A percentile compares a stretch with the other conserved stretches of the same genome.
Conservation (phyloP, 2,329 filamentous ascomycete species). For the Cladosporium sp. region DNA sequence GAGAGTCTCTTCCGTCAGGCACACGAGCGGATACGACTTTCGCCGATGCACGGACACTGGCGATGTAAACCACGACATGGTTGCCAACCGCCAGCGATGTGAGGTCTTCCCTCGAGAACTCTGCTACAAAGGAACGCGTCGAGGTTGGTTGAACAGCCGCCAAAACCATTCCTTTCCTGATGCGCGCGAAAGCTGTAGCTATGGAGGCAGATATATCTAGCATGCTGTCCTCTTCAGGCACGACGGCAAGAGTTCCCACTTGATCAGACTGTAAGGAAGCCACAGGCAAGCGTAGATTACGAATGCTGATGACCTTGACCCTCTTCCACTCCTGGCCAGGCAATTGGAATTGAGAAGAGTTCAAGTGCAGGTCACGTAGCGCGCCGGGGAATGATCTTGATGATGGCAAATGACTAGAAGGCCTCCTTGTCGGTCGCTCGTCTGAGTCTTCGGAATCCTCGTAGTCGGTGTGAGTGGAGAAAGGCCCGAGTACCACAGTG, state of each 20-base stretch:
- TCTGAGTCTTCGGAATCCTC: conserved; percentile 41
- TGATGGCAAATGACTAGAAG: conserved; percentile 37
- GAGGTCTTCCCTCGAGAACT: conserved; percentile 65
- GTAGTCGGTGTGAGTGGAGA: conserved; percentile 31
- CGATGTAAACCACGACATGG: conserved; percentile 79
- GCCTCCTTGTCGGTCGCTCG: conserved; percentile 30
- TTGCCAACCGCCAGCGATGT: conserved; percentile 65
- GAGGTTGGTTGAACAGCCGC: conserved; percentile 59
- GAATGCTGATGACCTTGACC: conserved; percentile 79
- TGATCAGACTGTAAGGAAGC: conserved; percentile 74
- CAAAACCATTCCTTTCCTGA: conserved; percentile 81
- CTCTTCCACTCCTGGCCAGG: conserved; percentile 69
- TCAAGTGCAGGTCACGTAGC: conserved; percentile 34
- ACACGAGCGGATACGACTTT: conserved; percentile 58
- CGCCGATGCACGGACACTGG: conserved; percentile 80
- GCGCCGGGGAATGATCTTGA: conserved; percentile 53
- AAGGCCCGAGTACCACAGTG: conserved; percentile 75
- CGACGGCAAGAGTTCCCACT: conserved; percentile 83
- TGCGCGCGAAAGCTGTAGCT: conserved; percentile 36
- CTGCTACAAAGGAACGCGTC: conserved; percentile 56
- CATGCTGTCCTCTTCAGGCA: conserved; percentile 47
- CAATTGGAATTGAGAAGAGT: conserved; percentile 27
- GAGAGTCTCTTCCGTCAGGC: conserved; percentile 32
- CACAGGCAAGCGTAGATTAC: conserved; percentile 83
- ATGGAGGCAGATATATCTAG: conserved; percentile 31